Conservation (phyloP, 768 basidiomycete genomes). For the Punctularia strigosozonata region DNA sequence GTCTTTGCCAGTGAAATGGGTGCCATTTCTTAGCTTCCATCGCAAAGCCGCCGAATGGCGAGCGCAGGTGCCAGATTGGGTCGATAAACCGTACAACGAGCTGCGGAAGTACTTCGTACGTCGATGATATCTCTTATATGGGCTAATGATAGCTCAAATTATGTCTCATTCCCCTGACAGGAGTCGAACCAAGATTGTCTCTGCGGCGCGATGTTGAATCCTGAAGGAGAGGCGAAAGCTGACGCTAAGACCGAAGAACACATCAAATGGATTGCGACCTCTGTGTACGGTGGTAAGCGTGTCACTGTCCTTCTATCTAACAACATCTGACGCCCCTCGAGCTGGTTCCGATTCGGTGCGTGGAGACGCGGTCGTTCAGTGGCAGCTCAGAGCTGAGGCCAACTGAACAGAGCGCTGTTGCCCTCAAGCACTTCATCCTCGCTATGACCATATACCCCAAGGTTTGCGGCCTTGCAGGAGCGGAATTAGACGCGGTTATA, state of each 20-base stretch:
- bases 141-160: not conserved
- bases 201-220: not conserved
- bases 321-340: too few relatives aligned
- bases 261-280: not conserved
- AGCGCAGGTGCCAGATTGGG: not conserved
- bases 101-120: not conserved
- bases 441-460: slow-evolving; percentile 19
- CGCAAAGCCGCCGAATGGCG: not conserved
- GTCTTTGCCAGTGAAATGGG: too few relatives aligned
- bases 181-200: not conserved
- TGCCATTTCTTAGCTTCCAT: not conserved
- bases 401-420: not conserved
- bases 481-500: slow-evolving; percentile 37
- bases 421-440: slow-evolving; percentile 1
- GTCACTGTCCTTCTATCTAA: too few relatives aligned
- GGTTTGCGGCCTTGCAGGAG: slow-evolving; percentile 38
- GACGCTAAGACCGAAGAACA: too few relatives aligned
- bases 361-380: too few relatives aligned
- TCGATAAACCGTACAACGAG: not conserved
- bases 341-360: too few relatives aligned
- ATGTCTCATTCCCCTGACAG: not conserved
- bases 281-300: not conserved
- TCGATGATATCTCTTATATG: not conserved
- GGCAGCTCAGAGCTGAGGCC: too few relatives aligned
- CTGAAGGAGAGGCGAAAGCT: not conserved